Base-by-base conservation (phyloP, 129 eudicot species). In the Arctium lappa region DNA sequence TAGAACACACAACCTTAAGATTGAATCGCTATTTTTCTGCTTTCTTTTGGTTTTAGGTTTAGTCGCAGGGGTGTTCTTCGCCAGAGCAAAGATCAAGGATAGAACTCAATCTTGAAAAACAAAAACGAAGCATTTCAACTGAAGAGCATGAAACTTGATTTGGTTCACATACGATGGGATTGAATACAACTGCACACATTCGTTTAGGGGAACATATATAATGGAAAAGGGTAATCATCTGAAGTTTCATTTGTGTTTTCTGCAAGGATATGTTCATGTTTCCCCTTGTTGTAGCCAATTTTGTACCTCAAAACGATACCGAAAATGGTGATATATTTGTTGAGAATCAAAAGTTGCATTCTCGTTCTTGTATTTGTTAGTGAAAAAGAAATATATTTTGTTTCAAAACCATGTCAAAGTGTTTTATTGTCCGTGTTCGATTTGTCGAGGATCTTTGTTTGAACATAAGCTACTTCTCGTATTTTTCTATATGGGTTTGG, bases 21-120 rank as follows among this genome's bases (percentile, higher is more conserved):
- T 38, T 56, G 39, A 56, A 32, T 8, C 34, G 4, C 27, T 11
- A 2, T 29, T 6, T n/a, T 78, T 5, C 34, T n/a, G 73, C 38
- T 72, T 81, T 50, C 37, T 71, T 72, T 75, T 50, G 32, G 30
- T 79, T 68, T 69, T 74, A 92, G 97, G 95, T 32, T 87, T 94
- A 56, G 65, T 92, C 22, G 98, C 98, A 27, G 98, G 98, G 73
- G 98, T 94, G 84, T 87, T 94, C 53, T 94, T 94, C 50, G 98
- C 98, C 62, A 83, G 92, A 81, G 98, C 98, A 34, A 94, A 94
- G 80, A 86, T 94, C 83, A 91, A 86, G 72, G 90, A 88, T 65
- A 84, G 86, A 84, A 81, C 87, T 65, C 86, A 84, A 77, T 79
- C 90, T 81, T 88, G 84, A 87, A 74, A 18, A 34, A 22, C 34